Evolutionary conservation across 2,329 filamentous ascomycete species (phyloP).

Genomic region (Trichoderma guizhouense): DNA sequence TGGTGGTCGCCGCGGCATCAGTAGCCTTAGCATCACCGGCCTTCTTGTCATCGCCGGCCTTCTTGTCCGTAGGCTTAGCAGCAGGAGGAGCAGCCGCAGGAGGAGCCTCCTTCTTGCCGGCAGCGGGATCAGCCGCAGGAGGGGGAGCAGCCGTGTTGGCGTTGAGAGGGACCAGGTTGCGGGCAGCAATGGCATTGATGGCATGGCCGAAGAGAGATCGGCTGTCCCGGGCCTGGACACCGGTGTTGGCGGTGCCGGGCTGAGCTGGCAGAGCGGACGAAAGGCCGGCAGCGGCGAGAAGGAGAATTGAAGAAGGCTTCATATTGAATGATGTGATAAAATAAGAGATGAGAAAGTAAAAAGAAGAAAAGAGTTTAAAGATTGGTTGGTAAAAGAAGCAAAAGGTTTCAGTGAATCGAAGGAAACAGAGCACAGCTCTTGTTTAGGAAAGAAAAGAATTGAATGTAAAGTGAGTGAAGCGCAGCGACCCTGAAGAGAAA

Average conservation of each 20-base stretch:
- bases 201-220: neutral
- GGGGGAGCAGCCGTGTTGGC: constrained; percentile 3
- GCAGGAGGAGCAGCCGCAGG: neutral
- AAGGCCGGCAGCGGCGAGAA: constrained; percentile 29
- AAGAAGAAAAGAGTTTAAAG: neutral
- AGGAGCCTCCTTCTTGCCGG: neutral
- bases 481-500: constrained; percentile 17
- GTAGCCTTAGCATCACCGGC: neutral
- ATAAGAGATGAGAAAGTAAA: neutral
- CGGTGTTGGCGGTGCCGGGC: neutral
- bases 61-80: neutral
- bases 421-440: constrained; percentile 32
- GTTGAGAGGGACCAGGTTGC: neutral
- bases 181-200: neutral
- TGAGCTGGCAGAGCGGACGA: constrained; percentile 28
- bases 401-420: constrained; percentile 20
- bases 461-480: constrained; percentile 16
- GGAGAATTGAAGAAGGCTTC: constrained; percentile 29
- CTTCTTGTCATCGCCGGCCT: neutral
- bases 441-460: constrained; percentile 21
- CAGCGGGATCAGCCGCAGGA: neutral
- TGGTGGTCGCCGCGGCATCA: neutral
- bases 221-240: neutral
- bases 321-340: constrained; percentile 21
- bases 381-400: constrained; percentile 2